These are phyloP conservation scores for Pestalotiopsis sp. DNA, from an alignment of 2,329 filamentous ascomycete species.

Conservation along the genomic window DNA sequence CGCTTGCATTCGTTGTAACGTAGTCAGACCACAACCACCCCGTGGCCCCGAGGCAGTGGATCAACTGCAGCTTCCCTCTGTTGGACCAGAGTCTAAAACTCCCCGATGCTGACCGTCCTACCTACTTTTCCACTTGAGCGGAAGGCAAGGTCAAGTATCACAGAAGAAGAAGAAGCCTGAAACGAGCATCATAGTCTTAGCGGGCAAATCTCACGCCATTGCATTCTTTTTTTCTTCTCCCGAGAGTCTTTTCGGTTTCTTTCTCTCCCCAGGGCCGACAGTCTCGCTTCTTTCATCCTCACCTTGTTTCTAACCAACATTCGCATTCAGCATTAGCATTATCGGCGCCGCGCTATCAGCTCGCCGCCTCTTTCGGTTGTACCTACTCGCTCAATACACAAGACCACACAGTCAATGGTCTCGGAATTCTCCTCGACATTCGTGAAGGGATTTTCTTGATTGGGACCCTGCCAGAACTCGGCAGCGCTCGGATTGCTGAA, in stretches of 20 bases:
- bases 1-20: background rate
- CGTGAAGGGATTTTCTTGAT: background rate
- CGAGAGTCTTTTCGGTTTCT: background rate
- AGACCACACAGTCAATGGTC: background rate
- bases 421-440: background rate
- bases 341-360: slow-evolving; percentile 24
- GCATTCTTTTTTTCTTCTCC: background rate
- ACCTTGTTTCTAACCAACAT: slow-evolving; percentile 24
- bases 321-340: slow-evolving; percentile 26
- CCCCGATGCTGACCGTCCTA: background rate
- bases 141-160: slow-evolving; percentile 10
- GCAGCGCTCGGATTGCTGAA: background rate
- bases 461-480: background rate
- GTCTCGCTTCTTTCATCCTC: slow-evolving; percentile 1
- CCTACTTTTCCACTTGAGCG: slow-evolving; percentile 4
- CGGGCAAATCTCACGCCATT: background rate
- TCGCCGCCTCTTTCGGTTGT: slow-evolving; percentile 17
- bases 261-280: background rate
- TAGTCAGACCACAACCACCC: background rate
- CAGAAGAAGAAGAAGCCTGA: background rate
- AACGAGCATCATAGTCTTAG: background rate
- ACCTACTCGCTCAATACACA: background rate
- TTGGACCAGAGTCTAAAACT: slow-evolving; percentile 9
- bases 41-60: background rate
- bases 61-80: slow-evolving; percentile 3